phyloP scores from a whole-genome alignment of 2,329 filamentous ascomycete genomes.

The Coleophoma eucalyptorum region DNA sequence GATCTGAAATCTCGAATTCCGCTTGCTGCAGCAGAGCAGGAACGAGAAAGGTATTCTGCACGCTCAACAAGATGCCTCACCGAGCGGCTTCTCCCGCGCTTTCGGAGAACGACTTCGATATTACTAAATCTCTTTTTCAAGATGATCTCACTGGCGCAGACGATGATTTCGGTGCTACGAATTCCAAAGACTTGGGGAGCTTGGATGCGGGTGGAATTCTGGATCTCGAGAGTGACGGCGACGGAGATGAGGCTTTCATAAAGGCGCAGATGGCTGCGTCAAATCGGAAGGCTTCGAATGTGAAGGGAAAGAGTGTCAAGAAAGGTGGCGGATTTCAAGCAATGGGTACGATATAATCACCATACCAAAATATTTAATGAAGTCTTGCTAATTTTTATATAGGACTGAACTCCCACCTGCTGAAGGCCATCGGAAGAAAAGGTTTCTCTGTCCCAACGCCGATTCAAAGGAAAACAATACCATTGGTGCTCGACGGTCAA shows the following conservation, averaged over 20 bases:
- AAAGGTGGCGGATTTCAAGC: conserved; percentile 96
- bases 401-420: conserved; percentile 75
- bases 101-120: conserved; percentile 91
- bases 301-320: conserved; percentile 83
- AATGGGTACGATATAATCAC: conserved; percentile 63
- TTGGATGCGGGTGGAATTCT: conserved; percentile 60
- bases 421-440: conserved; percentile 90
- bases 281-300: conserved; percentile 77
- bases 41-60: background rate
- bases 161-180: conserved; percentile 30
- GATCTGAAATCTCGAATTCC: background rate
- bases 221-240: conserved; percentile 54
- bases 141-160: conserved; percentile 49
- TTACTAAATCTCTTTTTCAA: conserved; percentile 72
- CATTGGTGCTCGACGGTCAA: conserved; percentile 80
- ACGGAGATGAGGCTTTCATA: conserved; percentile 85
- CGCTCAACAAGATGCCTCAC: conserved; percentile 54
- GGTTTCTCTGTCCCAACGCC: conserved; percentile 95
- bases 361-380: conserved; percentile 1
- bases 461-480: conserved; percentile 96
- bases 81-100: conserved; percentile 75
- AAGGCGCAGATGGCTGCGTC: conserved; percentile 81
- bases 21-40: background rate
- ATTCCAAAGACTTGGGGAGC: conserved; percentile 36
- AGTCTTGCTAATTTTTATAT: conserved; percentile 3